Evolutionary conservation across 2,329 filamentous ascomycete genomes (phyloP).

Genomic region (Trichoderma lentiforme): DNA sequence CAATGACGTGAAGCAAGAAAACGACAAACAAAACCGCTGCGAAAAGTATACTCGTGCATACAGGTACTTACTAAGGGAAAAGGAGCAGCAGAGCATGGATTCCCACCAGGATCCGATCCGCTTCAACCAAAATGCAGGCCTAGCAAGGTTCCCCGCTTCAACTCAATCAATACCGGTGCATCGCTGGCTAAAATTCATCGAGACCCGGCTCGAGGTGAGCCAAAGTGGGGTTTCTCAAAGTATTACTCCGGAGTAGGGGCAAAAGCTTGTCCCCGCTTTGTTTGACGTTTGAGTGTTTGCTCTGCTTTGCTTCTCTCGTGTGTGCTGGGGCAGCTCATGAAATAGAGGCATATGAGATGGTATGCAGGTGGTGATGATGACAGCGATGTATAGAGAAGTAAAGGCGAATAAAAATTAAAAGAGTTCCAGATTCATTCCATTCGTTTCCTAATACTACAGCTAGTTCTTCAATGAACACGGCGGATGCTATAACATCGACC

Average conservation of each 20-base stretch:
- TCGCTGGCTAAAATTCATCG: conserved; percentile 1
- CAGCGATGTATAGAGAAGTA: background rate
- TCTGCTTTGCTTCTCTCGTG: background rate
- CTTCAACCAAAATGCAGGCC: background rate
- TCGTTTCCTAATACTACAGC: conserved; percentile 18
- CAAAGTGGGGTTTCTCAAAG: background rate
- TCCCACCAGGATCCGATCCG: background rate
- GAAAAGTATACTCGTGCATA: no score
- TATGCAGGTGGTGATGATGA: background rate
- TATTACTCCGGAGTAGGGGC: background rate
- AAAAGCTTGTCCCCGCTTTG: background rate
- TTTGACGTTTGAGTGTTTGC: background rate
- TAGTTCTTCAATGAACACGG: conserved; percentile 9
- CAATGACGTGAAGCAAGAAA: background rate
- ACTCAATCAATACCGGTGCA: conserved; percentile 2
- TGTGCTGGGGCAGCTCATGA: background rate
- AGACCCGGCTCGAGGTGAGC: conserved; percentile 4
- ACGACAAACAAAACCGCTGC: no score
- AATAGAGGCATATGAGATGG: background rate
- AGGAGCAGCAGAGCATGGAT: no score
- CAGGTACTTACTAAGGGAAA: no score
- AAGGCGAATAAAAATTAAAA: background rate
- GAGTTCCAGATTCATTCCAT: conserved; percentile 9
- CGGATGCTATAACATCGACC: background rate
- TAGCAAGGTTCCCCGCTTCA: conserved; percentile 14